Evolutionary conservation across 1,284 basidiomycete genomes (phyloP).

Genomic region (Melampsora americana): DNA sequence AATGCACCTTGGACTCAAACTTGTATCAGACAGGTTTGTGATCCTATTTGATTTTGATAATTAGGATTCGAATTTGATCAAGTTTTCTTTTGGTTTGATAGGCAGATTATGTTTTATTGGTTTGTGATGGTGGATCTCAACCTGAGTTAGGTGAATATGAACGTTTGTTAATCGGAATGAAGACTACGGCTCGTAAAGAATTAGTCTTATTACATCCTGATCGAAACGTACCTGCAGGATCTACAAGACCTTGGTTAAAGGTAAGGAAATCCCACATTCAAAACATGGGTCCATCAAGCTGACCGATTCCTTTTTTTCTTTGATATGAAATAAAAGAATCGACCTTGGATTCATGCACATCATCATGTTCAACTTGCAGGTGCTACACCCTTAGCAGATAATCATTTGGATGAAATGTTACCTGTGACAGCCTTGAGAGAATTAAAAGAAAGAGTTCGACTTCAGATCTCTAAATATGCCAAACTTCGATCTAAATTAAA

Average conservation of each 20-base stretch:
- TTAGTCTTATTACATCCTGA: constrained; percentile 90
- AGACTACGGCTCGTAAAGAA: constrained; percentile 96
- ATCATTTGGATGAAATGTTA: constrained; percentile 71
- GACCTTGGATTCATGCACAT: constrained; percentile 91
- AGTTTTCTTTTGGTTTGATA: constrained; percentile 53
- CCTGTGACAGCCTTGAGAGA: constrained; percentile 73
- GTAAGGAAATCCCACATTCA: constrained; percentile 56
- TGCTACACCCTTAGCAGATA: constrained; percentile 52
- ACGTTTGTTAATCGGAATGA: constrained; percentile 82
- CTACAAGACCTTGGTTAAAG: constrained; percentile 93
- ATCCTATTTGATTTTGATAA: neutral
- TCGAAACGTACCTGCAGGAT: constrained; percentile 80
- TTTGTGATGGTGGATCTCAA: constrained; percentile 80
- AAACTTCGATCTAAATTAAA: constrained; percentile 66
- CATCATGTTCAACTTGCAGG: constrained; percentile 81
- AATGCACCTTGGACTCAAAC: constrained; percentile 95
- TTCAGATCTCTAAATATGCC: constrained; percentile 74
- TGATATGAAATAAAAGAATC: constrained; percentile 61
- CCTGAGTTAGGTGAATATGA: constrained; percentile 61
- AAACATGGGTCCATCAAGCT: neutral
- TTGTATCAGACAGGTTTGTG: constrained; percentile 77
- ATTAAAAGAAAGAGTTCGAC: constrained; percentile 84
- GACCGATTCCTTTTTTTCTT: neutral
- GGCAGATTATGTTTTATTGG: constrained; percentile 93
- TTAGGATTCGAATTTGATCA: neutral